A percentile compares a stretch with the other conserved stretches of the same genome.
Evolutionary conservation across 140 eudicot genomes (phyloP).

Genomic region (Senecio squalidus): DNA sequence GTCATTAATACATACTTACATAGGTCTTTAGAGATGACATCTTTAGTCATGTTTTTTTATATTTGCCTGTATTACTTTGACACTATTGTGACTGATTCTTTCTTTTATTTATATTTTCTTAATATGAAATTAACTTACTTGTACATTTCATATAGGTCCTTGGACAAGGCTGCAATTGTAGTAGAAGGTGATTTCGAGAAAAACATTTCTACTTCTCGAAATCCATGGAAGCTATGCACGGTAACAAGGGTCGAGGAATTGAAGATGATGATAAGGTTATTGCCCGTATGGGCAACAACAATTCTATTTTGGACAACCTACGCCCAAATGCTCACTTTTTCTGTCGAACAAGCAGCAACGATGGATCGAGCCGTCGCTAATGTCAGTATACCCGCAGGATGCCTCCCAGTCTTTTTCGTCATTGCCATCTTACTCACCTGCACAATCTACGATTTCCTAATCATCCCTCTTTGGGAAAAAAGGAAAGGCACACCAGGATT

Average conservation of each 20-base stretch:
- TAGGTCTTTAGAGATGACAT: no score
- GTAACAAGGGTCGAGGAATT: slow-evolving; percentile 86
- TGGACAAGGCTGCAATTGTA: slow-evolving; percentile 93
- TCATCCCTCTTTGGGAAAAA: slow-evolving; percentile 78
- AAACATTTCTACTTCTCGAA: slow-evolving; percentile 16
- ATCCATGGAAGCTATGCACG: slow-evolving; percentile 87
- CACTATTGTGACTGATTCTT: no score
- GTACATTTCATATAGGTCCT: slow-evolving; percentile 28
- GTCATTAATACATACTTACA: no score
- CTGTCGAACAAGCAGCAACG: slow-evolving; percentile 89
- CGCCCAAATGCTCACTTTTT: slow-evolving; percentile 90
- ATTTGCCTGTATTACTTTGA: no score
- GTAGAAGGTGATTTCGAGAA: slow-evolving; percentile 54
- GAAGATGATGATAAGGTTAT: slow-evolving; percentile 70
- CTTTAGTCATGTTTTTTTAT: no score
- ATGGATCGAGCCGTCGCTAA: slow-evolving; percentile 58
- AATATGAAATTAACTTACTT: no score
- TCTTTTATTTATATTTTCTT: no score
- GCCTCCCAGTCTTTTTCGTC: slow-evolving; percentile 86
- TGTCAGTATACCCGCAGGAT: slow-evolving; percentile 84
- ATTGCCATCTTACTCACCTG: slow-evolving; percentile 67
- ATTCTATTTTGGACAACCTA: slow-evolving; percentile 89
- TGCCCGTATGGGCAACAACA: slow-evolving; percentile 93
- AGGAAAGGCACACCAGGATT: slow-evolving; percentile 87
- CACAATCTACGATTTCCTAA: slow-evolving; percentile 54